Base-by-base conservation (phyloP, 345 rosid genomes). In the Streptanthus diversifolius region DNA sequence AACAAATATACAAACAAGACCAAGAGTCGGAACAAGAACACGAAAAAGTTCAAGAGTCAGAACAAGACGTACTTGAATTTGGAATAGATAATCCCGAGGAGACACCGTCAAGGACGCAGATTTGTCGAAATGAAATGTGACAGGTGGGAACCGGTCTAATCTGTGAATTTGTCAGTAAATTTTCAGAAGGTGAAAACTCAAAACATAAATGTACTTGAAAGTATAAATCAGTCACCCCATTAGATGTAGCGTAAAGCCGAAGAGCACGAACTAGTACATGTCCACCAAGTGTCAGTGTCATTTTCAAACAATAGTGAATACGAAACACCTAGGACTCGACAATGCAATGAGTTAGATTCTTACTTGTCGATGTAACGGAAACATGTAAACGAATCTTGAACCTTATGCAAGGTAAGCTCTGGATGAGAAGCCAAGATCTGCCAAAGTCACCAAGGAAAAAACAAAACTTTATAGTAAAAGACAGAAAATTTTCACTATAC, bases 1-100 rank as follows among this genome's bases (percentile, higher is more conserved):
- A 7, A 21, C 36, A 52, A 54, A 48, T 33, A 53, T 22, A 33
- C 11, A 30, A 33, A 68, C 21, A 64, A 44, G 63, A 17, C 14
- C 7, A 55, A 32, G 37, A 24, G 3, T 8, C 10, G 11, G 70
- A 75, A 52, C 36, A 52, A 24, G 57, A 52, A 18, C 6, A 47
- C 15, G 13, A 48, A 17, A 19, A 63, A 41, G 53, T 10, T 29
- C 8, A 68, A 21, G 49, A 39, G 60, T 62, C 33, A 44, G 58
- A 45, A 45, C 29, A 24, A 10, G 19, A 66, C 88, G 83, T 81
- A 88, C 97, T 32, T 27, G 54, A 74, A 80, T 63, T 74, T 68
- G 56, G 79, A 95, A 95, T 29, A 91, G 66, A 73, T 95, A 95
- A 5, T 91, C 99, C 9, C 58, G 87, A 39, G 99, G 96, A 76